phyloP scores from a whole-genome alignment of 345 rosid species.

The Eucalyptus microcorys region DNA sequence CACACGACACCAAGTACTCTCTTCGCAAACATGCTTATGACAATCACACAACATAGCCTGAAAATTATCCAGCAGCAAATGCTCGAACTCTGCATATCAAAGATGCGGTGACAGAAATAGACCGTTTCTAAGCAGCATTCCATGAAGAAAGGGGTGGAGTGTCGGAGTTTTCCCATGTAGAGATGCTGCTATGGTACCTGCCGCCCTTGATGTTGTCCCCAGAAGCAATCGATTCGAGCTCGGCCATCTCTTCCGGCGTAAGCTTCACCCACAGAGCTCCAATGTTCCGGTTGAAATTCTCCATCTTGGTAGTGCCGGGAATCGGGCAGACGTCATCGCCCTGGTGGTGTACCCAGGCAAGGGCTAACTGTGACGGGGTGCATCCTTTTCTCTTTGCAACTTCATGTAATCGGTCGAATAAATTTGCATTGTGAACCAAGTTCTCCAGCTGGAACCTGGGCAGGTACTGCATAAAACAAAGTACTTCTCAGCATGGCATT shows the following conservation, averaged over 20 bases:
- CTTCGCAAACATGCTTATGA: background rate
- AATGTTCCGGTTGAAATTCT: conserved; percentile 4
- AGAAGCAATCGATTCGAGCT: conserved; percentile 39
- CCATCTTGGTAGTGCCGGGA: background rate
- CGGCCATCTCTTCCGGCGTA: conserved; percentile 37
- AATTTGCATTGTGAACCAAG: background rate
- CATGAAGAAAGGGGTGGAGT: conserved; percentile 52
- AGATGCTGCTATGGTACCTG: background rate
- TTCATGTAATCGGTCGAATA: background rate
- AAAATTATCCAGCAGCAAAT: background rate
- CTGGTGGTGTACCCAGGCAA: background rate
- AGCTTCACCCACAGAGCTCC: conserved; percentile 36
- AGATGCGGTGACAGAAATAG: background rate
- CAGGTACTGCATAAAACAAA: background rate
- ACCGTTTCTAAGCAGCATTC: background rate
- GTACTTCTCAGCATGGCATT: background rate
- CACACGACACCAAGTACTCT: background rate
- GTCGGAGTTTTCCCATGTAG: conserved; percentile 25
- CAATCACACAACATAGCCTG: background rate
- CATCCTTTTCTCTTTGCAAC: conserved; percentile 1
- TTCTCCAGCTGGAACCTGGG: background rate
- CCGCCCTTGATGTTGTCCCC: conserved; percentile 30
- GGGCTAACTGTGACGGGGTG: background rate
- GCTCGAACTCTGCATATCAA: background rate
- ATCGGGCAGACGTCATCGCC: background rate